Evolutionary conservation across 2,329 filamentous ascomycete species (phyloP).

Genomic region (Ophiostoma ulmi): DNA sequence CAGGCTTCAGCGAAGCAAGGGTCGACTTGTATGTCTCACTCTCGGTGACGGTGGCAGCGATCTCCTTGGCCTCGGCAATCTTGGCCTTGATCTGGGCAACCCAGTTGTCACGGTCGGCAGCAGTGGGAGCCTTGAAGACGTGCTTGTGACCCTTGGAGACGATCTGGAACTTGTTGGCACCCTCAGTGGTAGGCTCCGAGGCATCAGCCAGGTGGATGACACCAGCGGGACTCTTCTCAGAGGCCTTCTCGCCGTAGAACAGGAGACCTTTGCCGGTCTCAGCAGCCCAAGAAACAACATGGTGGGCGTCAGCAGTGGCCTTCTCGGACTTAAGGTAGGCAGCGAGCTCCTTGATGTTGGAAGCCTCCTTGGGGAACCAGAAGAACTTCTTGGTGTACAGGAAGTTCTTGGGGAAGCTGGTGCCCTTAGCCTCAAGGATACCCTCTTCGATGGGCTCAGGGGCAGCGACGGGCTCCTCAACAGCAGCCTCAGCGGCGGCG

Average conservation of each 20-base stretch:
- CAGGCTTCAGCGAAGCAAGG: slow-evolving; percentile 62
- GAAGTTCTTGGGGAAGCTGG: slow-evolving; percentile 79
- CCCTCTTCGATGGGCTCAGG: slow-evolving; percentile 65
- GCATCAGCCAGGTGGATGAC: slow-evolving; percentile 71
- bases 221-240: slow-evolving; percentile 77
- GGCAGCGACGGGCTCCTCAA: slow-evolving; percentile 42
- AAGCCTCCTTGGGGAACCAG: slow-evolving; percentile 69
- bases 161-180: slow-evolving; percentile 77
- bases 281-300: slow-evolving; percentile 80
- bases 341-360: slow-evolving; percentile 68
- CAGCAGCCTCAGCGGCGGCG: slow-evolving; percentile 38
- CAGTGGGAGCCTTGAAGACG: slow-evolving; percentile 74
- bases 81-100: slow-evolving; percentile 76
- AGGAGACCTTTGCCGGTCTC: slow-evolving; percentile 94
- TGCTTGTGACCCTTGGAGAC: slow-evolving; percentile 85
- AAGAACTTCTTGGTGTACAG: slow-evolving; percentile 92
- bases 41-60: slow-evolving; percentile 65
- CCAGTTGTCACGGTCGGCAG: slow-evolving; percentile 87
- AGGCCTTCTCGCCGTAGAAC: slow-evolving; percentile 78
- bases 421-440: slow-evolving; percentile 82
- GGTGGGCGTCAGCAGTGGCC: slow-evolving; percentile 66
- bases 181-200: slow-evolving; percentile 69
- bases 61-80: slow-evolving; percentile 77
- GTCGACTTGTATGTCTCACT: slow-evolving; percentile 86
- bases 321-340: slow-evolving; percentile 86